Evolutionary conservation across 306 rosid genomes (phyloP).

Genomic region (Quercus dentata): DNA sequence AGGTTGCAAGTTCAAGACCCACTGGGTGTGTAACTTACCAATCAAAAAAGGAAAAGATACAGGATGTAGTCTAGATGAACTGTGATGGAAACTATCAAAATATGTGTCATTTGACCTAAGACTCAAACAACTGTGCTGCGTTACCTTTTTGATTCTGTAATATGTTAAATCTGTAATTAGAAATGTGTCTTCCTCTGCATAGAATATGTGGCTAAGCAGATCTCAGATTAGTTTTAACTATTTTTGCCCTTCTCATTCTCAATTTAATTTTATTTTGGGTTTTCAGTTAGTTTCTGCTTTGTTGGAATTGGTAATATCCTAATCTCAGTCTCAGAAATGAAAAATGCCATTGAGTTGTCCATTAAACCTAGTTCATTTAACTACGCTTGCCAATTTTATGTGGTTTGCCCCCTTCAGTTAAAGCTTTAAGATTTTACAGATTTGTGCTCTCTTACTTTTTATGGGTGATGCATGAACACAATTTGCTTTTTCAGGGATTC

Average conservation of each 20-base stretch:
- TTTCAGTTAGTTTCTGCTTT: neutral
- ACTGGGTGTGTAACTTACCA: too few species aligned
- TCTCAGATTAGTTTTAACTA: neutral
- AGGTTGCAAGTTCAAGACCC: too few species aligned
- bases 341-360: neutral
- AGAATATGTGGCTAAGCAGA: neutral
- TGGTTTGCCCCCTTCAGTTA: neutral
- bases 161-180: neutral
- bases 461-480: neutral
- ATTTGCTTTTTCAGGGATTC: constrained; percentile 56
- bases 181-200: neutral
- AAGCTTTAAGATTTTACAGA: neutral
- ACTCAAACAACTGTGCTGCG: neutral
- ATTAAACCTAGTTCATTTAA: neutral
- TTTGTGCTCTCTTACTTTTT: neutral
- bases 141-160: neutral
- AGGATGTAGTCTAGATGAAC: neutral
- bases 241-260: neutral
- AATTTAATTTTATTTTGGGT: neutral
- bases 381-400: too few species aligned
- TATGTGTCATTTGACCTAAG: neutral
- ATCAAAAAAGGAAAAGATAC: too few species aligned
- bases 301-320: neutral
- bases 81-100: neutral
- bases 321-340: neutral